These are phyloP conservation scores for Ustilago loliicola DNA, from an alignment of 1,284 basidiomycete genomes.

Conservation along the genomic window DNA sequence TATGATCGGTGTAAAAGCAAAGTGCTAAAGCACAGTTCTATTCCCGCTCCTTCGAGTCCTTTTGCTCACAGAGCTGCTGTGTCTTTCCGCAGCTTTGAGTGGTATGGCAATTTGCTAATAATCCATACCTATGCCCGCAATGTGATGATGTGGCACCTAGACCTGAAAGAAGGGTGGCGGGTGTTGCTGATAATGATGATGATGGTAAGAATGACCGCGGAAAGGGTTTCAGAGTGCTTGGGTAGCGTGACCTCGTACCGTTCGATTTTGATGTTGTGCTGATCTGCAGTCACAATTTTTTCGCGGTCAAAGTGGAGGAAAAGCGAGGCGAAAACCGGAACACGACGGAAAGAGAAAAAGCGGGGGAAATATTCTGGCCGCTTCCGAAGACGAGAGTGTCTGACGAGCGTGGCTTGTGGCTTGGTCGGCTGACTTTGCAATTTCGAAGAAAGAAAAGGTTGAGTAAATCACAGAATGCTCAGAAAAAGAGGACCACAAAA, in stretches of 20 bases:
- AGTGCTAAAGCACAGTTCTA: background rate
- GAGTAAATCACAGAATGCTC: background rate
- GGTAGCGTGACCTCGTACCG: conserved; percentile 6
- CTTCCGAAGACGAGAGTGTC: background rate
- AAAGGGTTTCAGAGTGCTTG: background rate
- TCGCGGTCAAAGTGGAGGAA: conserved; percentile 8
- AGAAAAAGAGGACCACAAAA: conserved; percentile 1
- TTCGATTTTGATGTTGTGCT: background rate
- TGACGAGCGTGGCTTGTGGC: conserved; percentile 5
- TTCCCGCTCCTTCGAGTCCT: background rate
- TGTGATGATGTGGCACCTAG: background rate
- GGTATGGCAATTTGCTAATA: no score
- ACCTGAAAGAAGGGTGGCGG: background rate
- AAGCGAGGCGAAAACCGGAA: conserved; percentile 8
- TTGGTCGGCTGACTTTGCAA: background rate
- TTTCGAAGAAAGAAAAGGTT: background rate
- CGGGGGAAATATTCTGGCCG: background rate
- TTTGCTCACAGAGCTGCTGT: background rate
- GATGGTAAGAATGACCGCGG: background rate
- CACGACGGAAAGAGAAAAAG: conserved; percentile 4
- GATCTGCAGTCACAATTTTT: conserved; percentile 4
- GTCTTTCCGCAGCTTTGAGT: background rate
- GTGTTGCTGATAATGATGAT: conserved; percentile 1
- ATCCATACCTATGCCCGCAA: background rate
- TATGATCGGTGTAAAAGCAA: background rate